Evolutionary conservation across 225 moss, liverwort and hornwort species (phyloP).

Genomic region (Physcomitrellopsis africana): DNA sequence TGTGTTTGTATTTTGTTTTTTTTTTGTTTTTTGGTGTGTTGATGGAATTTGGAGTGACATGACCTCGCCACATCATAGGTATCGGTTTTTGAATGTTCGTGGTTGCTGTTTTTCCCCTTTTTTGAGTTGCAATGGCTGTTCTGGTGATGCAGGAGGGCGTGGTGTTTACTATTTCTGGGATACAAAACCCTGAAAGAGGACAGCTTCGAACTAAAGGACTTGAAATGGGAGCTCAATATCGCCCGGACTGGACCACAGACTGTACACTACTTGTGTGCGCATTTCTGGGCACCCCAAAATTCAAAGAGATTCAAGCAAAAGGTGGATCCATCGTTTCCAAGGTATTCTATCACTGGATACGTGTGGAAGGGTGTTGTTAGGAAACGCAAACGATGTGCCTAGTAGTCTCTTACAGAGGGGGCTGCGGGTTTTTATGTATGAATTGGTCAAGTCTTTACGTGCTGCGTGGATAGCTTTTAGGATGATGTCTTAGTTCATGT

Average conservation of each 20-base stretch:
- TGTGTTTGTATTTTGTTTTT: too few relatives aligned
- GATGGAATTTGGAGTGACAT: conserved; percentile 4
- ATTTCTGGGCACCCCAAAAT: conserved; percentile 70
- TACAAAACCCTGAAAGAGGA: conserved; percentile 81
- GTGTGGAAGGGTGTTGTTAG: conserved; percentile 4
- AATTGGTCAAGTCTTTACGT: conserved; percentile 1
- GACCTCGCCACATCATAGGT: neutral
- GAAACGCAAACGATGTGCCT: neutral
- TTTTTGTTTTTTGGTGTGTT: neutral
- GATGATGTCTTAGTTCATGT: conserved; percentile 22
- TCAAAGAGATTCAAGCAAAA: conserved; percentile 70
- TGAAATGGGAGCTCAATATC: conserved; percentile 80
- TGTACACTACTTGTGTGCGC: conserved; percentile 82
- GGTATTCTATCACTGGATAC: conserved; percentile 35
- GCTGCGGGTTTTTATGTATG: neutral
- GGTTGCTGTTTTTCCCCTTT: neutral
- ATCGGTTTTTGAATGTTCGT: conserved; percentile 3
- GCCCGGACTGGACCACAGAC: conserved; percentile 72
- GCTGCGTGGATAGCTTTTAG: conserved; percentile 1
- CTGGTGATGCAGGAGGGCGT: conserved; percentile 72
- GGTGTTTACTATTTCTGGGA: conserved; percentile 73
- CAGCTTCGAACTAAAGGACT: conserved; percentile 66
- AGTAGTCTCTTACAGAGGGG: conserved; percentile 2
- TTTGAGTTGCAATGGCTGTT: conserved; percentile 6
- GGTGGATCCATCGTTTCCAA: conserved; percentile 82